Base-by-base conservation (phyloP, 2,329 filamentous ascomycete genomes). In the Paecilomyces sp. region DNA sequence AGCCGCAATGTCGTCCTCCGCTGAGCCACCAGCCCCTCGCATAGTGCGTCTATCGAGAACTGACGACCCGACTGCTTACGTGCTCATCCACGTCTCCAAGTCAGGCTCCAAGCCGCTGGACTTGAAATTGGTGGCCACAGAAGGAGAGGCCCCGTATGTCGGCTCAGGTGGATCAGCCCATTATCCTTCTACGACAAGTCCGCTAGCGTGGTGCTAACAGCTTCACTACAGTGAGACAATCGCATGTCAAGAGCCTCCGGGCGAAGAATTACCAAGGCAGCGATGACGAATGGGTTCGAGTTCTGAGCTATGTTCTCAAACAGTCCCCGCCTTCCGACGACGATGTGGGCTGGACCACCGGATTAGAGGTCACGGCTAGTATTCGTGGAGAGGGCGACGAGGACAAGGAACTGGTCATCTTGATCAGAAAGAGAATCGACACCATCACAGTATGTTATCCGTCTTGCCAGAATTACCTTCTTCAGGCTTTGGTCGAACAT, bases 111-210 rank as follows among this genome's bases (percentile, higher is more conserved):
- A 71, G 61, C 63, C 72, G 3, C 73, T 86, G 9, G 82, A 86
- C 65, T 68, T 86, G 41, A 78, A 79, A 58, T 74, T 88, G 30
- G 74, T 81, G 11, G 85, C 81, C 25, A 86, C 84, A 28, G 84
- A 88, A 68, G 82, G 82, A 54, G 80, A 84, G 62, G 74, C 73
- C 58, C 79, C 83, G 12, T 87, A 82, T 69, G 74, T 77, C 24
- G 72, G 74, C 7, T 75, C 75, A 59, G 70, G 82, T 83, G 68
- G 56, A 69, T 61, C 18, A 22, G 47, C 8, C 57, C 28, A 22
- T 55, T 50, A 18, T 24, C 51, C 58, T 53, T 47, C 28, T 33
- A 51, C 55, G 60, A 24, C 61, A 33, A 36, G 34, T 28, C 28
- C 25, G 33, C 15, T 12, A 31, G 34, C 15, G 47, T 5, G 36